These are phyloP conservation scores for Termitomyces sp. DNA, from an alignment of 768 basidiomycete species.

Conservation along the genomic window DNA sequence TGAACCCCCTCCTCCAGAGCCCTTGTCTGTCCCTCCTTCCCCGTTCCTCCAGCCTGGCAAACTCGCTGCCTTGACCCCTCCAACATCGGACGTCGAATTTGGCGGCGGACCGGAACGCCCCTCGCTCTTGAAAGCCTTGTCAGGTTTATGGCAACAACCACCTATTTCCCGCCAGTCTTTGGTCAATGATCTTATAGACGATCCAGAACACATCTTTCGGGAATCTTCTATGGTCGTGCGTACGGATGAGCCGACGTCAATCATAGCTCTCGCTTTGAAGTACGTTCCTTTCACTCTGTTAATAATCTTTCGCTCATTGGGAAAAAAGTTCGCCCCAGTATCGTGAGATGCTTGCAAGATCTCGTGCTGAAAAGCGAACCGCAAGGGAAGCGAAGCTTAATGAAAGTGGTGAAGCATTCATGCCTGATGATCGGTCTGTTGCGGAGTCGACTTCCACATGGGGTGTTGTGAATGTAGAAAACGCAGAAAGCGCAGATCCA, in stretches of 20 bases:
- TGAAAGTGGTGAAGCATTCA: conserved; percentile 79
- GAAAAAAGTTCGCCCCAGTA: conserved; percentile 69
- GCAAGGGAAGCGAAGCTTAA: conserved; percentile 51
- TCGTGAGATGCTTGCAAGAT: conserved; percentile 72
- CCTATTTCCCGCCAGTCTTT: conserved; percentile 49
- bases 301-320: conserved; percentile 3
- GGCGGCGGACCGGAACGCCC: conserved; percentile 52
- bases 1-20: conserved; percentile 20
- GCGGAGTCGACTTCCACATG: conserved; percentile 86
- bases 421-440: conserved; percentile 85
- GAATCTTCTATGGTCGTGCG: conserved; percentile 94
- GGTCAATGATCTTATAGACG: conserved; percentile 67
- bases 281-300: conserved; percentile 27
- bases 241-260: conserved; percentile 96
- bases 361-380: conserved; percentile 71
- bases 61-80: conserved; percentile 34
- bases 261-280: conserved; percentile 93
- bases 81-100: conserved; percentile 49
- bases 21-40: conserved; percentile 49
- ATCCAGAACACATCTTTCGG: conserved; percentile 90
- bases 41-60: conserved; percentile 43
- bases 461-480: conserved; percentile 87
- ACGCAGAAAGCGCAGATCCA: conserved; percentile 58
- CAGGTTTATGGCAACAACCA: conserved; percentile 75
- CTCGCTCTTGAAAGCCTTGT: conserved; percentile 78